phyloP scores from a whole-genome alignment of 2,329 filamentous ascomycete genomes.

The Neophaeococcomyces mojaviensis region DNA sequence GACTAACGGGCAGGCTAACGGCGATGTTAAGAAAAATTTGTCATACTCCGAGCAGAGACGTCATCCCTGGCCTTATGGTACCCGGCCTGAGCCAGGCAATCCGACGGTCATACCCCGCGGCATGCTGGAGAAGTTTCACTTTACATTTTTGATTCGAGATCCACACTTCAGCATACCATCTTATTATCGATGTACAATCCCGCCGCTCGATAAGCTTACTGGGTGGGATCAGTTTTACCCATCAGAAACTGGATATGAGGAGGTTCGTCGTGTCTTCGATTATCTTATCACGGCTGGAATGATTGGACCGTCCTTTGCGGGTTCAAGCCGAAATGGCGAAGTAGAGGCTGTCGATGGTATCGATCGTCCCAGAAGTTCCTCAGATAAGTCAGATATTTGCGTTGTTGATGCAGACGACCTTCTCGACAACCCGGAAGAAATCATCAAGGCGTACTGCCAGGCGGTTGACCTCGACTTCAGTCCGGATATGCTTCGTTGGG shows the following conservation, averaged over 20 bases:
- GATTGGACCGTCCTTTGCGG: slow-evolving; percentile 60
- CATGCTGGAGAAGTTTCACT: slow-evolving; percentile 74
- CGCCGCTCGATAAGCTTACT: slow-evolving; percentile 72
- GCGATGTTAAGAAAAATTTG: not conserved
- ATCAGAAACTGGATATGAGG: slow-evolving; percentile 80
- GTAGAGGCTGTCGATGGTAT: slow-evolving; percentile 25
- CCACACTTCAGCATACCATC: slow-evolving; percentile 87
- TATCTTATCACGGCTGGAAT: slow-evolving; percentile 64
- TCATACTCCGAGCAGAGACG: too few species aligned
- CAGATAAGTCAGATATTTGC: slow-evolving; percentile 56
- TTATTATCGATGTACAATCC: slow-evolving; percentile 89
- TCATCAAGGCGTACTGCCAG: slow-evolving; percentile 72
- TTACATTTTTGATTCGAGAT: slow-evolving; percentile 93
- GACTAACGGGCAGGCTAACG: slow-evolving; percentile 41
- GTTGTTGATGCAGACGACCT: slow-evolving; percentile 91
- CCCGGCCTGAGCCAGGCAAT: slow-evolving; percentile 59
- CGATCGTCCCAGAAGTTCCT: slow-evolving; percentile 22
- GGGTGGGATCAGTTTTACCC: slow-evolving; percentile 84
- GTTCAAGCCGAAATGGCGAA: slow-evolving; percentile 21
- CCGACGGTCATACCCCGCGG: slow-evolving; percentile 75
- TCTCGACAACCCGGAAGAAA: slow-evolving; percentile 70
- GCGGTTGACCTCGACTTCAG: slow-evolving; percentile 70
- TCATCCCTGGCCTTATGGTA: slow-evolving; percentile 52
- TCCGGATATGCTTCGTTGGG: slow-evolving; percentile 77
- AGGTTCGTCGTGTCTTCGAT: slow-evolving; percentile 81